phyloP scores from a whole-genome alignment of 1,284 basidiomycete genomes.

The Abortiporus biennis region DNA sequence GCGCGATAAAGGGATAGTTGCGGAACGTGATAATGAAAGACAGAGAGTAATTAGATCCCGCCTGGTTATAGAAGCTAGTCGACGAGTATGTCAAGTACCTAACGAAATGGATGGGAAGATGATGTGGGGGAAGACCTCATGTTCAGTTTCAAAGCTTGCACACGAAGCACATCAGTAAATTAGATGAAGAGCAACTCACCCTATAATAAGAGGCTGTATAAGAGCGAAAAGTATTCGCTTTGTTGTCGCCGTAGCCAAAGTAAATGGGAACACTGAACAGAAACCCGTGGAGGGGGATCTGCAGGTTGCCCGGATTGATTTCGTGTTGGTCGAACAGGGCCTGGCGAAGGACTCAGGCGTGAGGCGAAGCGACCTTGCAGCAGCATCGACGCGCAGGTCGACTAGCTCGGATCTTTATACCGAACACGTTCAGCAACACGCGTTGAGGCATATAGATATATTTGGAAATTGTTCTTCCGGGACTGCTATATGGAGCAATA shows the following conservation, averaged over 20 bases:
- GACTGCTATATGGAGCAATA: too few relatives aligned
- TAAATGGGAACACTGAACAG: neutral
- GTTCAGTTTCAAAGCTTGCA: slow-evolving; percentile 30
- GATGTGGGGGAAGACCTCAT: slow-evolving; percentile 33
- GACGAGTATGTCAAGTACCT: too few relatives aligned
- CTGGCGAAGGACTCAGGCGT: slow-evolving; percentile 3
- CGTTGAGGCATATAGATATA: too few relatives aligned
- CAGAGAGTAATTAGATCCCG: slow-evolving; percentile 8
- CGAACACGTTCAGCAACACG: too few relatives aligned
- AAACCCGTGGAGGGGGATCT: slow-evolving; percentile 1
- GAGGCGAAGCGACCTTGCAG: slow-evolving; percentile 10
- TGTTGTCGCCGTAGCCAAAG: neutral
- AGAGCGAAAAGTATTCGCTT: neutral
- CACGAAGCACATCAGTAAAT: slow-evolving; percentile 8
- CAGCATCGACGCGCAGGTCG: slow-evolving; percentile 15
- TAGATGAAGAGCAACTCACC: slow-evolving; percentile 11
- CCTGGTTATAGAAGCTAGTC: too few relatives aligned
- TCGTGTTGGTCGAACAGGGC: too few relatives aligned
- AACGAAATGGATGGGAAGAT: slow-evolving; percentile 16
- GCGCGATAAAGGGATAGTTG: slow-evolving; percentile 1
- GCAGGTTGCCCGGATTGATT: neutral
- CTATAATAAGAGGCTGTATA: too few relatives aligned
- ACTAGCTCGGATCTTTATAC: slow-evolving; percentile 16
- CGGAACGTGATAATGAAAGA: neutral
- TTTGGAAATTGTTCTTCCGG: too few relatives aligned